phyloP scores from a whole-genome alignment of 371 early-diverging fungal species.

The Mortierella polycephala region DNA sequence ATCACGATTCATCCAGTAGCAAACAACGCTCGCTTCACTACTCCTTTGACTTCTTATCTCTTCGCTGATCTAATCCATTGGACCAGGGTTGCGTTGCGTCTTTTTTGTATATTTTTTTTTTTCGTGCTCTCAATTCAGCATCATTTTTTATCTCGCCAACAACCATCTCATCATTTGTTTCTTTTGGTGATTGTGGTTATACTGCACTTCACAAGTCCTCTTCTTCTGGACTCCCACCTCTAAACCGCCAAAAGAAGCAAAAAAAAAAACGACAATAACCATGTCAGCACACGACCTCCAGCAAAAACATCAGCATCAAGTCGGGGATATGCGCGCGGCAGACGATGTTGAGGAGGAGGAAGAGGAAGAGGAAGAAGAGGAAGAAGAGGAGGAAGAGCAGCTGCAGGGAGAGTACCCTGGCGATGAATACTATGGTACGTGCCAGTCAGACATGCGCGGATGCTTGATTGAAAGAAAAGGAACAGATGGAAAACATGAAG shows the following conservation, averaged over 20 bases:
- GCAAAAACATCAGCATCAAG: conserved; percentile 41
- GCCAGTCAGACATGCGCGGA: neutral
- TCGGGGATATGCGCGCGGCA: conserved; percentile 21
- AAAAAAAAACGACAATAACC: neutral
- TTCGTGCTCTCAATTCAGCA: neutral
- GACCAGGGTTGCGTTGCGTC: too few relatives aligned
- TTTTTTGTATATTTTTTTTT: too few relatives aligned
- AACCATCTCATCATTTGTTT: too few relatives aligned
- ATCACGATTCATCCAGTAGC: too few relatives aligned
- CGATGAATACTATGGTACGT: conserved; percentile 50
- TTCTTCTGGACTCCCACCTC: neutral
- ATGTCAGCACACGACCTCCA: conserved; percentile 46
- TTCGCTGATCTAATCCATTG: too few relatives aligned
- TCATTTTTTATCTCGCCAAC: neutral
- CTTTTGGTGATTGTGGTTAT: too few relatives aligned
- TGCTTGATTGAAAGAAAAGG: neutral
- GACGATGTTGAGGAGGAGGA: conserved; percentile 32
- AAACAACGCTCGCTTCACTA: too few relatives aligned
- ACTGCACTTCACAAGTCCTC: too few relatives aligned
- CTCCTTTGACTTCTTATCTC: too few relatives aligned
- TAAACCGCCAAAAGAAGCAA: neutral
- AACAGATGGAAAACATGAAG: too few relatives aligned
- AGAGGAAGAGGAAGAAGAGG: conserved; percentile 44
- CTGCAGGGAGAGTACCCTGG: conserved; percentile 41
- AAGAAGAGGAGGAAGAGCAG: conserved; percentile 47